Conservation (phyloP, 2,329 filamentous ascomycete species). For the Nannizziopsis barbatae region DNA sequence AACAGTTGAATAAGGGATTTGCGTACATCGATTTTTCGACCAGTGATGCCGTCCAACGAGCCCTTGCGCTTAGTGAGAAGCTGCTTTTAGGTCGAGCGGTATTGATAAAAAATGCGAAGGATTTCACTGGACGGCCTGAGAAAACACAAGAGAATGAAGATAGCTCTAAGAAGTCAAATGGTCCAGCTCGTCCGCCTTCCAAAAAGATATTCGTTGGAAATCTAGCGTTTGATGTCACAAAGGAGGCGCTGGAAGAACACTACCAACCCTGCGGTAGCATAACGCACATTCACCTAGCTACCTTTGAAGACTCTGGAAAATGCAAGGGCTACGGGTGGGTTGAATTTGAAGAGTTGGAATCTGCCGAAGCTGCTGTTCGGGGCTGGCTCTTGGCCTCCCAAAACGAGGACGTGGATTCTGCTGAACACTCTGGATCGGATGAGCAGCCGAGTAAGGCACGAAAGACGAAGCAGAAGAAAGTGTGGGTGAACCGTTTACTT, state of each 20-base stretch:
- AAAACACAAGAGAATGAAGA: conserved; percentile 42
- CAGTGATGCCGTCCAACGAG: conserved; percentile 57
- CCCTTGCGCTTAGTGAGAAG: conserved; percentile 75
- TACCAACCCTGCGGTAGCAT: conserved; percentile 78
- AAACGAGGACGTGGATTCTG: conserved; percentile 35
- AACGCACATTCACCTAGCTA: conserved; percentile 74
- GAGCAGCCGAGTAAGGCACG: conserved; percentile 37
- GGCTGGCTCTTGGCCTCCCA: conserved; percentile 61
- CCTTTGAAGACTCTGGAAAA: conserved; percentile 92
- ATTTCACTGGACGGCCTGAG: conserved; percentile 77
- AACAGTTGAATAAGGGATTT: conserved; percentile 74
- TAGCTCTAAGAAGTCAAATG: conserved; percentile 17
- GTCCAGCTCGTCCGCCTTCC: conserved; percentile 47
- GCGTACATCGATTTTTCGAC: conserved; percentile 87
- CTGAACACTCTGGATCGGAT: conserved; percentile 43
- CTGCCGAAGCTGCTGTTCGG: conserved; percentile 64
- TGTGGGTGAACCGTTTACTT: conserved; percentile 76
- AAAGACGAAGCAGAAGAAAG: conserved; percentile 51
- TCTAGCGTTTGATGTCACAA: conserved; percentile 67
- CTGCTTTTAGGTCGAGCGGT: conserved; percentile 65
- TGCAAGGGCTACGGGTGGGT: conserved; percentile 98
- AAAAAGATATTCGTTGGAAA: conserved; percentile 86
- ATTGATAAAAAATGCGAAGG: conserved; percentile 86
- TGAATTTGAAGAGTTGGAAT: conserved; percentile 68
- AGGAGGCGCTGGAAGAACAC: conserved; percentile 68